Evolutionary conservation across 2,329 filamentous ascomycete species (phyloP).

Genomic region (Akanthomyces dipterigenus): DNA sequence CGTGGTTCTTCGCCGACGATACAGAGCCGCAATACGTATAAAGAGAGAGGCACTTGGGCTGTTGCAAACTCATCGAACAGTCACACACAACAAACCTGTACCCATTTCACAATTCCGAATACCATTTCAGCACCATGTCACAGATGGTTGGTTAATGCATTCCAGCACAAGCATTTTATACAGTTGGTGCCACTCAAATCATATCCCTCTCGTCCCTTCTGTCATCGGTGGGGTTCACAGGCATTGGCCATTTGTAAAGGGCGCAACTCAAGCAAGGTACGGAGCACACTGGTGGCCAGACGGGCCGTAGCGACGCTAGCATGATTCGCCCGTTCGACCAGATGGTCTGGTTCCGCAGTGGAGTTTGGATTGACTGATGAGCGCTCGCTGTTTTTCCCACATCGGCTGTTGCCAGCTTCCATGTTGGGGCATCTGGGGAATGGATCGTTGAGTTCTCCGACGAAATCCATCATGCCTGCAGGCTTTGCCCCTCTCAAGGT

Average conservation of each 20-base stretch:
- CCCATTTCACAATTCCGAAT: neutral
- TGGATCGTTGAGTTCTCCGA: neutral
- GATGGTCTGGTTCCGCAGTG: neutral
- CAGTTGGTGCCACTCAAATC: neutral
- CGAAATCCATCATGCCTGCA: neutral
- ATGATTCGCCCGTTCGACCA: constrained; percentile 7
- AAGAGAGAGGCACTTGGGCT: neutral
- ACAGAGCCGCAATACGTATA: neutral
- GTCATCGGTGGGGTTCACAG: neutral
- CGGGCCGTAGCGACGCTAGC: constrained; percentile 11
- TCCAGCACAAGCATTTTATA: neutral
- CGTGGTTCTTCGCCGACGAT: neutral
- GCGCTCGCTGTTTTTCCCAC: neutral
- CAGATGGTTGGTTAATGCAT: neutral
- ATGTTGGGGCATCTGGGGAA: neutral
- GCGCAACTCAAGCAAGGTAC: neutral
- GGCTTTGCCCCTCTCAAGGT: neutral
- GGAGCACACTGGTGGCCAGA: neutral
- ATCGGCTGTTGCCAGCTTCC: neutral
- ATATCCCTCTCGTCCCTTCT: neutral
- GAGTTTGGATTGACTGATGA: neutral
- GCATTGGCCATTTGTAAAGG: neutral
- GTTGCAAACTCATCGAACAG: neutral
- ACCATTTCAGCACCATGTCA: neutral
- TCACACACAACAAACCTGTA: neutral